A percentile compares a stretch with the other conserved stretches of the same genome.
Evolutionary conservation across 2,329 filamentous ascomycete genomes (phyloP).

Genomic region (Aspergillus sergii): DNA sequence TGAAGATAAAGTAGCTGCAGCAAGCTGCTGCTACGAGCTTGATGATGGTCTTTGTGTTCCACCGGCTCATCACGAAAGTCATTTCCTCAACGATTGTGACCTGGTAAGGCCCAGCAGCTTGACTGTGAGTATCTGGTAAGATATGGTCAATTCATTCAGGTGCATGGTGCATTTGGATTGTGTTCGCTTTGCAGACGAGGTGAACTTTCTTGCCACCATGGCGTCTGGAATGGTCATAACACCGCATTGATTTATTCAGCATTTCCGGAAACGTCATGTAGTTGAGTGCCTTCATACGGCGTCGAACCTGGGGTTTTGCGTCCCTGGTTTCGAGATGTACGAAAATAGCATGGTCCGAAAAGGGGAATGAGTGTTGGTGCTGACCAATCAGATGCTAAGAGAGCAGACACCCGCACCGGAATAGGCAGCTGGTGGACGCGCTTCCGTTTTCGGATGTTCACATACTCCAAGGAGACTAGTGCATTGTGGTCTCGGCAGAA

Average conservation of each 20-base stretch:
- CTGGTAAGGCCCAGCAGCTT: neutral
- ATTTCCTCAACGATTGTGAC: neutral
- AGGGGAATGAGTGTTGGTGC: neutral
- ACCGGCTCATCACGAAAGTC: constrained; percentile 10
- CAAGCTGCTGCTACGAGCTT: constrained; percentile 6
- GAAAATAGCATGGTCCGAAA: neutral
- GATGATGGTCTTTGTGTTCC: constrained; percentile 2
- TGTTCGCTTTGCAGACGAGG: neutral
- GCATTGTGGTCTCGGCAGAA: no score
- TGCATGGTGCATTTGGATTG: neutral
- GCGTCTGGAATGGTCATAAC: neutral
- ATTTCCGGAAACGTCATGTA: neutral
- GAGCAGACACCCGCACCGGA: neutral
- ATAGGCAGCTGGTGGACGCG: neutral
- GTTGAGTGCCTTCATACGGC: neutral
- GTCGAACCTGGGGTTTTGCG: neutral
- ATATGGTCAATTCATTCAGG: neutral
- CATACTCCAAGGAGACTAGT: no score
- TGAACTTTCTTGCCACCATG: neutral
- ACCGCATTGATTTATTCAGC: neutral
- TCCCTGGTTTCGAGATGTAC: neutral
- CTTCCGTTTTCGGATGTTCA: neutral
- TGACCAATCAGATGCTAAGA: neutral
- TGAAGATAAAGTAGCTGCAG: constrained; percentile 8
- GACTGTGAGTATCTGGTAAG: neutral